Base-by-base conservation (phyloP, 2,329 filamentous ascomycete genomes). In the Acrodontium crateriforme region DNA sequence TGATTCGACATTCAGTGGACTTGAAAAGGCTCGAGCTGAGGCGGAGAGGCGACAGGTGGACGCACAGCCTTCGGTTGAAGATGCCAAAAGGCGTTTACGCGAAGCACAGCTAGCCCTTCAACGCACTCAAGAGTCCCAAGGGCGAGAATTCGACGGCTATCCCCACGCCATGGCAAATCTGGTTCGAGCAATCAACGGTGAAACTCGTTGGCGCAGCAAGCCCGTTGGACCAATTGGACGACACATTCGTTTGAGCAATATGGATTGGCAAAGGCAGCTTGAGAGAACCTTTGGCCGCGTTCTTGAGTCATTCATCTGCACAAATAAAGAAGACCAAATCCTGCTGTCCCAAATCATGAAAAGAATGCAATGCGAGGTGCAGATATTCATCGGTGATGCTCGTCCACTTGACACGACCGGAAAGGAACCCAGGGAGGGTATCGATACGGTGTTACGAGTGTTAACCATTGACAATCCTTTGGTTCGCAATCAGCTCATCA, bases 161-260 rank as follows among this genome's bases (percentile, higher is more conserved):
- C 69, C 74, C 22, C 50, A 54, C 1, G 67, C 65, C 21, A 68
- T 91, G 44, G 62, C 65, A 1, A 55, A 61, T 2, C 66, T 94
- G 3, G 55, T 91, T 5, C 62, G 57, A 29, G 67, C 66, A n/a
- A 80, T 95, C 35, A 63, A 71, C 5, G 58, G 62, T n/a, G 81
- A 92, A 32, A 53, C 38, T 2, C 63, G 73, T 0, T 95, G 91
- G 47, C 59, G 62, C 14, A 59, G 69, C 23, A 75, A 68, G 36
- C 89, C 89, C 2, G 62, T 95, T 18, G 89, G 89, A 0, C 89
- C 89, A 1, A 62, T 95, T 9, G 89, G 85, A 16, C 62, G 73
- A 14, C 70, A 89, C 45, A 66, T 98, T 28, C 74, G 73, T 39
- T 60, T 98, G 14, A 59, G 73, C 18, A 75, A 87, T 40, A 78